Conservation (phyloP, 768 basidiomycete species). For the Panus rudis region DNA sequence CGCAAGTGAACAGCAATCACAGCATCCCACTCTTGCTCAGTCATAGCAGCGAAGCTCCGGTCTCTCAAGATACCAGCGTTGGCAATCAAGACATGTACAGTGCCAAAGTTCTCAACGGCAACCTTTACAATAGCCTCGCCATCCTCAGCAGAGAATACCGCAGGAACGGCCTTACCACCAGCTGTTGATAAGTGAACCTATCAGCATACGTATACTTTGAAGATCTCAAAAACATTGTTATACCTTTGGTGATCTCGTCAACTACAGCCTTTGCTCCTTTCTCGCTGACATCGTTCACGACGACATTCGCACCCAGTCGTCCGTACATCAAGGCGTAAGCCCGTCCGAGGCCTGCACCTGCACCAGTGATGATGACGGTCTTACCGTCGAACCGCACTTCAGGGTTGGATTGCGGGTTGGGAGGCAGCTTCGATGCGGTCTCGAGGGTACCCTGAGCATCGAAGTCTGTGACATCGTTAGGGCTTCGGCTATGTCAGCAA, state of each 20-base stretch:
- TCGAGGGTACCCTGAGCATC: conserved; percentile 54
- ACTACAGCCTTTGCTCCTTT: conserved; percentile 81
- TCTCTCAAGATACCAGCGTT: conserved; percentile 94
- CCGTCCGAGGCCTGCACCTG: conserved; percentile 91
- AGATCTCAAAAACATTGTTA: conserved; percentile 10
- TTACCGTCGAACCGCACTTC: conserved; percentile 80
- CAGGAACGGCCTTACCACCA: conserved; percentile 83
- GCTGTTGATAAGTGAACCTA: conserved; percentile 36
- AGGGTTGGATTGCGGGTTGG: conserved; percentile 64
- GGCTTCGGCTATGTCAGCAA: conserved; percentile 36
- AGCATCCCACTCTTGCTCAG: conserved; percentile 89
- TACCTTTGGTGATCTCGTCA: conserved; percentile 78
- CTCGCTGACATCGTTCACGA: conserved; percentile 90
- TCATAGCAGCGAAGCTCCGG: conserved; percentile 86
- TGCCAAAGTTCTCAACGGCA: conserved; percentile 81
- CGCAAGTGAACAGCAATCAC: conserved; percentile 85
- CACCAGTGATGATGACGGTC: conserved; percentile 91
- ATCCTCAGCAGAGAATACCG: conserved; percentile 84
- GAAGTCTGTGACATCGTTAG: conserved; percentile 54
- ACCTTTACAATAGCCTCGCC: conserved; percentile 84
- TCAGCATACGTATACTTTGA: neutral
- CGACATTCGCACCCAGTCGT: conserved; percentile 90
- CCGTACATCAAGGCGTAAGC: conserved; percentile 89
- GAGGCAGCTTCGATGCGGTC: conserved; percentile 49
- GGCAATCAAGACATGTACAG: conserved; percentile 80